Evolutionary conservation across 495 filamentous ascomycete species (phyloP), one percentile per base, ranked within the genome.

Genomic region (Xylaria acuta): DNA sequence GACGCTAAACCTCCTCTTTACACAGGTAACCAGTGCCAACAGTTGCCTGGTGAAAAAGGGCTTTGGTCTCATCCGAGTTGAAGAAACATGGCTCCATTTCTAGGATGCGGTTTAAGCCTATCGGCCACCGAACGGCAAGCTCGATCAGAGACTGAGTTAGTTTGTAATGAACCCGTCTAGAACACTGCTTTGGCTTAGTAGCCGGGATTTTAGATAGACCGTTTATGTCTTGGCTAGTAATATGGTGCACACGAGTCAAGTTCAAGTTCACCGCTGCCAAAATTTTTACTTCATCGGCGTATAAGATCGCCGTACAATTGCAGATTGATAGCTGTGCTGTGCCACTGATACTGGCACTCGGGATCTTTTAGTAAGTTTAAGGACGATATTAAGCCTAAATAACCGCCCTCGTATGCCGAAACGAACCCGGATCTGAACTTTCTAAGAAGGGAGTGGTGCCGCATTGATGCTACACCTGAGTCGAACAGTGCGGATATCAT

Each of bases 181-280:
- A 18, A 1, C 27, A 32, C 3, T n/a, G 32, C 56, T 38, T 59
- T 38, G 27, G 32, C 32, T n/a, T 27, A 8, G 32, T 63, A 20
- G 20, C 36, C n/a, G 43, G 22, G 5, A 63, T 2, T 2, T 43
- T 11, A 22, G 36, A 63, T 27, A 63, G 12, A n/a, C n/a, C 36
- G 3, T 63, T 41, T 20, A 63, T 22, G n/a, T 63, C 59, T 63
- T 43, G 59, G 36, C 27, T 9, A 63, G 18, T 3, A 63, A 63
- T 27, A 16, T 36, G 11, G n/a, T 63, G 11, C 59, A 63, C 43
- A 63, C 6, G 59, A 16, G 59, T 63, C 59, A 14, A 63, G 36
- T 22, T 40, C 59, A 12, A 41, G 8, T n/a, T 63, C 59, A 63
- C 34, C 43, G 59, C 59, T 34, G 20, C 20, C 2, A 12, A 63